Percentiles rank a stretch among this genome's conserved stretches.
Evolutionary conservation across 331 rosid genomes (phyloP).

Genomic region (Cydonia oblonga): DNA sequence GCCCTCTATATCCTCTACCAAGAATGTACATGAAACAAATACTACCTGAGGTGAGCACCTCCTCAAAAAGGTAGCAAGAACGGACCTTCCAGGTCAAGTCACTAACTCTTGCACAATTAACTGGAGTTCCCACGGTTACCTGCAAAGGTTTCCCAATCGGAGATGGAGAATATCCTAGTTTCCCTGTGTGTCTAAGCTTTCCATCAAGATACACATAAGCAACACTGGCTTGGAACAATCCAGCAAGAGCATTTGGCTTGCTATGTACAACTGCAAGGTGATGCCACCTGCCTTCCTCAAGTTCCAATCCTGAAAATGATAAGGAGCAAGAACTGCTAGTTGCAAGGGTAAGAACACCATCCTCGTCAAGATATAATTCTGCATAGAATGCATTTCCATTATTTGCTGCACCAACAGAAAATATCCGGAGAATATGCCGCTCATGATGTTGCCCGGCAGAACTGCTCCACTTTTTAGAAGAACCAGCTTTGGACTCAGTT

Average conservation of each 20-base stretch:
- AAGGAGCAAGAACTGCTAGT: conserved; percentile 75
- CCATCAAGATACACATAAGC: conserved; percentile 95
- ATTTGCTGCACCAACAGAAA: conserved; percentile 86
- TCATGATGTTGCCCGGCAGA: conserved; percentile 42
- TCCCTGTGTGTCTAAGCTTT: conserved; percentile 89
- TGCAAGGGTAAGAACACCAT: conserved; percentile 91
- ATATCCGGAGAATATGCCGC: conserved; percentile 52
- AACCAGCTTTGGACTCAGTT: conserved; percentile 43
- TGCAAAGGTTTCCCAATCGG: conserved; percentile 87
- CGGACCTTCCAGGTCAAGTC: conserved; percentile 87
- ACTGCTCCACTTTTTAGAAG: conserved; percentile 50
- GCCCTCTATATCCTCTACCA: conserved; percentile 98
- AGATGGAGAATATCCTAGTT: conserved; percentile 94
- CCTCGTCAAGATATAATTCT: conserved; percentile 92
- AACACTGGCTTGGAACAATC: conserved; percentile 96
- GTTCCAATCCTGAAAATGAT: conserved; percentile 87
- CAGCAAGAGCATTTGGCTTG: conserved; percentile 99
- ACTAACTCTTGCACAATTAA: conserved; percentile 60
- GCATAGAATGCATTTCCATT: conserved; percentile 63
- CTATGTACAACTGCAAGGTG: conserved; percentile 97
- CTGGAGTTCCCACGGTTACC: conserved; percentile 82
- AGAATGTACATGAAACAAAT: conserved; percentile 94
- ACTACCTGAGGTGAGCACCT: conserved; percentile 83
- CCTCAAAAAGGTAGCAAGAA: conserved; percentile 97
- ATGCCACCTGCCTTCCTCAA: conserved; percentile 99